A percentile compares a stretch with the other conserved stretches of the same genome.
Conservation (phyloP, 176 grass and related monocot species). For the Hordeum marinum region DNA sequence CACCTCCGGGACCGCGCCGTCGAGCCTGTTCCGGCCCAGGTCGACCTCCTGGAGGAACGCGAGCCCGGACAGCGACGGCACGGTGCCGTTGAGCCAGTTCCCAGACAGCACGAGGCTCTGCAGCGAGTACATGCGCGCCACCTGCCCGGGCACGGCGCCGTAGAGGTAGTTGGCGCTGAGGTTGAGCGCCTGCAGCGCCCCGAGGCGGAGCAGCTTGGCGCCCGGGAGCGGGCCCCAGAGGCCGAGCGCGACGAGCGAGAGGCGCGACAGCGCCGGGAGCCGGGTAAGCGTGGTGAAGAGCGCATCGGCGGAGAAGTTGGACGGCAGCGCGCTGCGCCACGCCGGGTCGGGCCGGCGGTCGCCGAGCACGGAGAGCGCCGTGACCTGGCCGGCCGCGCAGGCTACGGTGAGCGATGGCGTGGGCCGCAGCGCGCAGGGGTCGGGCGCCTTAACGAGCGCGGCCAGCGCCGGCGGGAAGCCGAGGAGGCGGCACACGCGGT, state of each 20-base stretch:
- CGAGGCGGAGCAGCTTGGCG: constrained; percentile 60
- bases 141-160: constrained; percentile 38
- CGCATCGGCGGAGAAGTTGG: constrained; percentile 69
- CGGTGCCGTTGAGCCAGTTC: constrained; percentile 62
- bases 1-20: constrained; percentile 52
- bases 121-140: constrained; percentile 54
- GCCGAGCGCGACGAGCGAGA: constrained; percentile 68
- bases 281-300: constrained; percentile 79
- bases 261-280: constrained; percentile 34
- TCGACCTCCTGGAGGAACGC: constrained; percentile 63
- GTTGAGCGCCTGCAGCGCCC: constrained; percentile 55
- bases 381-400: constrained; percentile 55
- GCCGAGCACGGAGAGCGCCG: constrained; percentile 45
- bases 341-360: constrained; percentile 19
- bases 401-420: constrained; percentile 35
- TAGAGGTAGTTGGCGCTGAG: constrained; percentile 74
- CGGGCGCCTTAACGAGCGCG: not conserved
- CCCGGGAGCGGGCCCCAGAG: constrained; percentile 60
- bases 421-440: constrained; percentile 55
- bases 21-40: constrained; percentile 49
- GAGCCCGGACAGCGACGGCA: constrained; percentile 49
- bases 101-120: constrained; percentile 57
- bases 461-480: constrained; percentile 27
- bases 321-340: constrained; percentile 30
- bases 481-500: constrained; percentile 49